Evolutionary conservation across 2,329 filamentous ascomycete species (phyloP), one percentile per base, ranked within the genome.

Genomic region (Trichoderma hamatum): DNA sequence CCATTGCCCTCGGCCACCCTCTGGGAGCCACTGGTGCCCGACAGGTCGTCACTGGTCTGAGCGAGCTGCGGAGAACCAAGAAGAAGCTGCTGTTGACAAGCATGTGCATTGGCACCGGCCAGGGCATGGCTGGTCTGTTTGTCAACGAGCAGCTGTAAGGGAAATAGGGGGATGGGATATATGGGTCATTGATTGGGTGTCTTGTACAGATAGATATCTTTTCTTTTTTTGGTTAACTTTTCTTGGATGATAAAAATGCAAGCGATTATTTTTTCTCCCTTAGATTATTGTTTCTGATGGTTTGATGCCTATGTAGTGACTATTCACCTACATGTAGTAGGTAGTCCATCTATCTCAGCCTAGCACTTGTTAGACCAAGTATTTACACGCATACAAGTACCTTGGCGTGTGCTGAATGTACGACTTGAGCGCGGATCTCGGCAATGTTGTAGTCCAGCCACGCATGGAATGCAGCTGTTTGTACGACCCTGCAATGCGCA

Each of bases 31-130:
- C 92, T 1, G 92, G 92, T 70, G 83, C 90, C 1, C 82, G 92
- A 75, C 92, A 95, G 80, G 93, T 98, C 73, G 93, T 96, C 70
- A 98, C 96, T 0, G 92, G 95, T 24, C 80, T 97, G 77, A 94
- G 92, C 76, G 94, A 97, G 85, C 89, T 90, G 75, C 86, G 93
- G 76, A 88, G 92, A 77, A 89, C 89, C 71, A 93, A 93, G 86
- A 95, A 95, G 87, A 97, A 94, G 91, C 85, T 97, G 73, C 81
- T 97, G 71, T 82, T 98, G 76, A 97, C 93, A 24, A 96, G 92
- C 78, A 98, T 97, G 94, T 97, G 89, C 77, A 89, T 90, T 71
- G 89, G 89, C 46, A 90, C 88, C 7, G 89, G 89, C 19, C 88
- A 89, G 83, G 89, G 88, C 49, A 90, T 90, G 88, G 89, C 89